A percentile compares a stretch with the other conserved stretches of the same genome.
Conservation (phyloP, 1,284 basidiomycete species). For the Ceratobasidium sp. region DNA sequence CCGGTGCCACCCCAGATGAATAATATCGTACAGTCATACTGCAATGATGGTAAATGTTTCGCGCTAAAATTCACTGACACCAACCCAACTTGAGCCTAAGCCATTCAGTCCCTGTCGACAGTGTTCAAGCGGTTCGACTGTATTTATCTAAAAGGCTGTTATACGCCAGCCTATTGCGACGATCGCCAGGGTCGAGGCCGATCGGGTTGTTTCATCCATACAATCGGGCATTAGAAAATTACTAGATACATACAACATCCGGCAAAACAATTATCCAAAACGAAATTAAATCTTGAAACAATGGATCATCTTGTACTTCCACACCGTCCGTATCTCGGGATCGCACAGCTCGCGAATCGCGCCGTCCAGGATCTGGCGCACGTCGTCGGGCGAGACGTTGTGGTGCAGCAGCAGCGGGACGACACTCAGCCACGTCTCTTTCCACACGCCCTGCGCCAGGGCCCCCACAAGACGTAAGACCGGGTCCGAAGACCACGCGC, state of each 20-base stretch:
- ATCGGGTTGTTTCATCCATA: too few relatives aligned
- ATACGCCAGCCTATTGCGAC: too few relatives aligned
- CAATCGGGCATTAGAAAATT: background rate
- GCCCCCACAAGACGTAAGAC: background rate
- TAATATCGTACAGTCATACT: background rate
- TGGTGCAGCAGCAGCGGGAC: conserved; percentile 11
- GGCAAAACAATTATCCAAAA: background rate
- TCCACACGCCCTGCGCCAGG: conserved; percentile 25
- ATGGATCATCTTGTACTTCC: conserved; percentile 31
- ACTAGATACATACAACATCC: background rate
- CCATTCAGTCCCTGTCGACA: too few relatives aligned
- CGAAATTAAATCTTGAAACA: conserved; percentile 27
- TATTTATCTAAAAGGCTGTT: too few relatives aligned
- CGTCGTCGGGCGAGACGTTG: background rate
- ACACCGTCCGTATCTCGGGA: conserved; percentile 18
- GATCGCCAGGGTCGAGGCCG: too few relatives aligned
- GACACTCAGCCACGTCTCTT: conserved; percentile 27
- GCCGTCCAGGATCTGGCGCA: conserved; percentile 8
- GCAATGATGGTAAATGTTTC: too few relatives aligned
- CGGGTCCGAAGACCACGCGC: conserved; percentile 20
- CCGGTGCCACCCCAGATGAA: conserved; percentile 3
- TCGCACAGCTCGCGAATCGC: conserved; percentile 32
- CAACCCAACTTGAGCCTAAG: too few relatives aligned
- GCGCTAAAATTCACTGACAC: too few relatives aligned
- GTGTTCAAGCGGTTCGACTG: too few relatives aligned